A percentile compares a stretch with the other conserved stretches of the same genome.
Evolutionary conservation across 257 asterid species (phyloP).

Genomic region (Coffea eugenioides): DNA sequence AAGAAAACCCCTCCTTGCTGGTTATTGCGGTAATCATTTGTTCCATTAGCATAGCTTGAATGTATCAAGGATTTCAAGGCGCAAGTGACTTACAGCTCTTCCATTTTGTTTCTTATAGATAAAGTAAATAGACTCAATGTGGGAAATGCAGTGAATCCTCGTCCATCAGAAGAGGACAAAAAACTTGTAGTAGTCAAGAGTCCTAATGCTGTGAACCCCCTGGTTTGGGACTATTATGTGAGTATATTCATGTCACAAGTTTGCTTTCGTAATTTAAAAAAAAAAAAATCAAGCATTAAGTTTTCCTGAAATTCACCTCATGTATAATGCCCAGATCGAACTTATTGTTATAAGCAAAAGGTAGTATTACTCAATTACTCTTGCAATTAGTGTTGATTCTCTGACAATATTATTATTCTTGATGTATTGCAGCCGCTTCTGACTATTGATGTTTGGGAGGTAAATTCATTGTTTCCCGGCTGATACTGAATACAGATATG

Average conservation of each 20-base stretch:
- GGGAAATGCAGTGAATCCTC: slow-evolving; percentile 78
- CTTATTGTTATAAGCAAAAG: not conserved
- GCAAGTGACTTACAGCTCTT: slow-evolving; percentile 5
- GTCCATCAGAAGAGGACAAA: slow-evolving; percentile 77
- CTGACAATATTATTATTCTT: slow-evolving; percentile 15
- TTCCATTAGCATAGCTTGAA: not conserved
- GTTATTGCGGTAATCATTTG: not conserved
- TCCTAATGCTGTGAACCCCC: slow-evolving; percentile 95
- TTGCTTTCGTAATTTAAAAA: not conserved
- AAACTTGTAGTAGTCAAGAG: slow-evolving; percentile 85
- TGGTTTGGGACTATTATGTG: slow-evolving; percentile 89
- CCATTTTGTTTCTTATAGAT: slow-evolving; percentile 36
- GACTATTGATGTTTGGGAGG: slow-evolving; percentile 98
- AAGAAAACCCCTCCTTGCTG: not conserved
- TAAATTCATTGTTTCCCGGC: slow-evolving; percentile 23
- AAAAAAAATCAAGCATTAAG: not conserved
- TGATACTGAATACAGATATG: not conserved
- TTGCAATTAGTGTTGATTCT: not conserved
- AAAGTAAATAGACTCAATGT: slow-evolving; percentile 81
- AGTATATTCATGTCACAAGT: slow-evolving; percentile 27
- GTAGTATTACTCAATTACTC: not conserved
- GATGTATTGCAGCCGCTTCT: slow-evolving; percentile 81
- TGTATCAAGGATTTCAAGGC: not conserved
- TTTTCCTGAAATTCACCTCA: not conserved
- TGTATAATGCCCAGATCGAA: not conserved